Base-by-base conservation (phyloP, 352 stramenopile genomes). In the Elongisporangium undulatum region DNA sequence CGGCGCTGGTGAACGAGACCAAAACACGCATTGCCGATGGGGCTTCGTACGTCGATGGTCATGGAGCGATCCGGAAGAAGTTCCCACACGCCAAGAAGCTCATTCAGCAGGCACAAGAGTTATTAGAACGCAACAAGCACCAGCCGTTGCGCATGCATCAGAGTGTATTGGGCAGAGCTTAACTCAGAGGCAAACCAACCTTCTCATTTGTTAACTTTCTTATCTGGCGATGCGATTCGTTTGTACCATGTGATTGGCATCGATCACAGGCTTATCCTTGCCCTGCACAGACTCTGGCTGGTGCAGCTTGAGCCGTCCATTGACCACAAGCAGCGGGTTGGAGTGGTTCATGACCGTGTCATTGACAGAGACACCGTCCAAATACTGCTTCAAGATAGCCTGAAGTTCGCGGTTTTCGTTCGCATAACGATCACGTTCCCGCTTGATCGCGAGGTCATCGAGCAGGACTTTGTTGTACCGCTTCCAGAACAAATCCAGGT, bases 381-480 rank as follows among this genome's bases (percentile, higher is more conserved):
- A 65, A 66, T 98, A 98, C 72, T 97, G 85, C 69, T 96, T 91
- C 17, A 98, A 64, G 41, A 97, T 91, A 16, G 77, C 79, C 69
- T 97, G 87, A 6, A 98, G 74, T 58, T 97, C 82, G 16, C 77
- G 65, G 73, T 98, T 98, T 65, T 98, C 93, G 38, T 73, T 71
- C 51, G 93, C 85, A 17, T 97, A 71, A 7, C 83, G 74, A 52
- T 86, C 78, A 51, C 94, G 90, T 64, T 97, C 92, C 10, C 82
- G 89, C 63, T 96, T 74, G 23, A 98, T 87, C 17, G 85, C 89
- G 26, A 98, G 56, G 45, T 96, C 91, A 64, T 98, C 92, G 0
- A 98, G 75, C 53, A 97, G 64, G 13, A 94, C 93, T 66, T 97
- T 97, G 79, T 98, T 98, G 77, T 96, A 97, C 13, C 95, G 92